Evolutionary conservation across 2,329 filamentous ascomycete genomes (phyloP).

Genomic region (Pseudogymnoascus sp.): DNA sequence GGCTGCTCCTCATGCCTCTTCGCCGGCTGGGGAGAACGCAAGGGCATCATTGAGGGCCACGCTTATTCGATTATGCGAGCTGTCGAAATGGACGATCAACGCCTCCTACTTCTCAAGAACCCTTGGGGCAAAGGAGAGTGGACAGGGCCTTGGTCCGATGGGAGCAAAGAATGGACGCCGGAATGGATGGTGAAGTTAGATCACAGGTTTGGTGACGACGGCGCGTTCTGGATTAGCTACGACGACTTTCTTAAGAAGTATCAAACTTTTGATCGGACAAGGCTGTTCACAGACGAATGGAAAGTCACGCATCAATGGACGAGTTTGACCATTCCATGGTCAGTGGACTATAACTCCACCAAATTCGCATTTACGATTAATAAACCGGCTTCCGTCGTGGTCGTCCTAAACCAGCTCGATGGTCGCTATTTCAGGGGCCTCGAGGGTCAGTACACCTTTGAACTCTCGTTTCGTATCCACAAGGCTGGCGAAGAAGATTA

Average conservation of each 20-base stretch:
- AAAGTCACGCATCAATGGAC: conserved; percentile 51
- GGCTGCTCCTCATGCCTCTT: conserved; percentile 59
- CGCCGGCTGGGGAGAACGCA: conserved; percentile 50
- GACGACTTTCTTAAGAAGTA: conserved; percentile 55
- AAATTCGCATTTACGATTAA: conserved; percentile 51
- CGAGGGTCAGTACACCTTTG: conserved; percentile 46
- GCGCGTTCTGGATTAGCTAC: conserved; percentile 56
- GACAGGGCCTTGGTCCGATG: conserved; percentile 50
- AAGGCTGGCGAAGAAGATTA: conserved; percentile 47
- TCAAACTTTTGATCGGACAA: conserved; percentile 51
- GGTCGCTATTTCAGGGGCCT: conserved; percentile 53
- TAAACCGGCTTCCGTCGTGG: conserved; percentile 47
- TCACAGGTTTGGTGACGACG: conserved; percentile 53
- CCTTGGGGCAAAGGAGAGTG: conserved; percentile 54
- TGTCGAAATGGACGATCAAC: conserved; percentile 41
- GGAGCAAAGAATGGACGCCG: conserved; percentile 52
- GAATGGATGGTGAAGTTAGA: conserved; percentile 48
- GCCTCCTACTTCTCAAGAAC: conserved; percentile 36
- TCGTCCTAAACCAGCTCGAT: conserved; percentile 55
- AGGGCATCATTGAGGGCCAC: conserved; percentile 49
- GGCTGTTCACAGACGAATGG: conserved; percentile 54
- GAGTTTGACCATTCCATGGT: conserved; percentile 54
- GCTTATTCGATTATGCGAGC: conserved; percentile 55
- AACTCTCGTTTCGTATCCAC: conserved; percentile 42
- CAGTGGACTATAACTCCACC: conserved; percentile 48